Conservation (phyloP, 768 basidiomycete species). For the Kwoniella mangroviensis region DNA sequence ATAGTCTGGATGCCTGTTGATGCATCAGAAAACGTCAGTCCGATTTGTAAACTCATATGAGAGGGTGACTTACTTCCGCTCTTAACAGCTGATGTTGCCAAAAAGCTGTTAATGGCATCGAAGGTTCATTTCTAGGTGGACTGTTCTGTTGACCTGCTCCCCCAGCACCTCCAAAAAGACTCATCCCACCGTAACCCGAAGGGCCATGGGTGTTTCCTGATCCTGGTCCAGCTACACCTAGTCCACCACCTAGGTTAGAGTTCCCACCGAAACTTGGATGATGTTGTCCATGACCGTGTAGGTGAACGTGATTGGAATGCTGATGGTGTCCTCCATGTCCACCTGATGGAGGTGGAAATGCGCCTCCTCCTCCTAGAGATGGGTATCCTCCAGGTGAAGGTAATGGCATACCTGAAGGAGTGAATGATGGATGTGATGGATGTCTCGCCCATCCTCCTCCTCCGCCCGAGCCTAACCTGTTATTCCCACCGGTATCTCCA, state of each 20-base stretch:
- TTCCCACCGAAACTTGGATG: constrained; percentile 35
- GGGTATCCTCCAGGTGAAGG: constrained; percentile 31
- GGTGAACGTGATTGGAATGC: constrained; percentile 26
- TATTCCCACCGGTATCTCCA: constrained; percentile 20
- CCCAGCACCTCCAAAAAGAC: constrained; percentile 27
- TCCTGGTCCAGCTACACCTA: constrained; percentile 15
- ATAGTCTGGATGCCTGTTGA: constrained; percentile 75
- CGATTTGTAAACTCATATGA: not conserved
- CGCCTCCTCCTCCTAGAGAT: constrained; percentile 24
- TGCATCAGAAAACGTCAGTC: constrained; percentile 26
- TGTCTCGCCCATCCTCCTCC: constrained; percentile 31
- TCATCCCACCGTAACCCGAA: constrained; percentile 35
- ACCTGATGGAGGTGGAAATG: constrained; percentile 20
- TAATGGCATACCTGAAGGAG: constrained; percentile 29
- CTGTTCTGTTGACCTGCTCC: constrained; percentile 31
- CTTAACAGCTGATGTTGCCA: constrained; percentile 95
- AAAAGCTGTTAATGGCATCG: constrained; percentile 67
- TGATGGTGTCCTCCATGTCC: constrained; percentile 27
- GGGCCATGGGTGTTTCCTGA: constrained; percentile 17
- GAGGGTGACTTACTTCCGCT: constrained; percentile 73
- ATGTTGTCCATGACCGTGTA: constrained; percentile 34
- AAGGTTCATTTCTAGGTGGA: constrained; percentile 45
- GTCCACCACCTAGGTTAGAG: constrained; percentile 5
- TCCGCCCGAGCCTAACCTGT: constrained; percentile 25
- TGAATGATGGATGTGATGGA: constrained; percentile 28